A percentile compares a stretch with the other conserved stretches of the same genome.
phyloP scores from a whole-genome alignment of 2,329 filamentous ascomycete genomes.

The Mycocentrospora acerina region DNA sequence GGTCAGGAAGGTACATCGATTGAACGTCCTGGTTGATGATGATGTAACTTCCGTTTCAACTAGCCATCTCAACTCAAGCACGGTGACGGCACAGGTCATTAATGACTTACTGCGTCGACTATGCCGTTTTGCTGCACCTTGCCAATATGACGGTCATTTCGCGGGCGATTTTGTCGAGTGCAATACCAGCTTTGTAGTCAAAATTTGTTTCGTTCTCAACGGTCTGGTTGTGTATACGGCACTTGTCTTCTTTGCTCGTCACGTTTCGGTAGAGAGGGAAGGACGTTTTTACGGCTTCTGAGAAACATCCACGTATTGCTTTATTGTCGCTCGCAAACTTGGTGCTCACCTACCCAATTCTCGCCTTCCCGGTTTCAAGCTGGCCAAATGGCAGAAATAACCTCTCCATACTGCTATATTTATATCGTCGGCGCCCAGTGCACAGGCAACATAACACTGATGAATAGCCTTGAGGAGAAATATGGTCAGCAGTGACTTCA shows the following conservation, averaged over 20 bases:
- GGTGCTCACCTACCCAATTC: no score
- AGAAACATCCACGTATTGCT: conserved; percentile 45
- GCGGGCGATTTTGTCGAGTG: conserved; percentile 43
- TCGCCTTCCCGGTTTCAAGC: no score
- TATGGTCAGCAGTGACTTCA: conserved; percentile 12
- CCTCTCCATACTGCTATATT: no score
- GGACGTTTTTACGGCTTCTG: conserved; percentile 29
- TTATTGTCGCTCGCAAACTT: conserved; percentile 42
- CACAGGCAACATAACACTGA: conserved; percentile 51
- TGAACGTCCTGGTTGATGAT: conserved; percentile 46
- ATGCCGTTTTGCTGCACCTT: conserved; percentile 41
- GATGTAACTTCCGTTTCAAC: no score
- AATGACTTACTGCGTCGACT: conserved; percentile 41
- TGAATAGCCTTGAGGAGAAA: conserved; percentile 34
- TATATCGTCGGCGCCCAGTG: conserved; percentile 51
- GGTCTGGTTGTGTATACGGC: conserved; percentile 25
- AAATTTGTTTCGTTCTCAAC: conserved; percentile 27
- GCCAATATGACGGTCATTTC: conserved; percentile 42
- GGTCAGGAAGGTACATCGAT: conserved; percentile 41
- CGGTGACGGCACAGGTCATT: no score
- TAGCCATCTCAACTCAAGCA: no score
- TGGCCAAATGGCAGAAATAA: no score
- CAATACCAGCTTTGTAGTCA: conserved; percentile 40
- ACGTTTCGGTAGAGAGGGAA: conserved; percentile 32
- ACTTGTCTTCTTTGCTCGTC: conserved; percentile 20